phyloP scores from a whole-genome alignment of 805 yeast genomes.

The Metschnikowia peoriensis region DNA sequence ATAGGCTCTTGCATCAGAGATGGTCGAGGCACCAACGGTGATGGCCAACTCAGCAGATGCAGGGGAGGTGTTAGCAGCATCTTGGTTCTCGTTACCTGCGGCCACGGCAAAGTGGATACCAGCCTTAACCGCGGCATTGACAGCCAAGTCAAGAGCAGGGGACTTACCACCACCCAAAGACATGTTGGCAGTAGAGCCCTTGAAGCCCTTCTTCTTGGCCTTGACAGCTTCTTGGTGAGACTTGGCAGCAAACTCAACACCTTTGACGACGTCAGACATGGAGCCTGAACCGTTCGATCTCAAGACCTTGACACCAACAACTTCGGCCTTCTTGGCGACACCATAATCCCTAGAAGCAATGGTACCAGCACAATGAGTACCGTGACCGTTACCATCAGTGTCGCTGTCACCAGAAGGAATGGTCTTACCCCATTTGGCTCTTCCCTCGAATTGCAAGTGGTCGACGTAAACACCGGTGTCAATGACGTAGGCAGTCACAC shows the following conservation, averaged over 20 bases:
- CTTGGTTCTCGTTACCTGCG: slow-evolving; percentile 61
- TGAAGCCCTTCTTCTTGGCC: slow-evolving; percentile 44
- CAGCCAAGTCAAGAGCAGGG: slow-evolving; percentile 55
- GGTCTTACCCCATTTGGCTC: slow-evolving; percentile 60
- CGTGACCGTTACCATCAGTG: slow-evolving; percentile 78
- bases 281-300: slow-evolving; percentile 39
- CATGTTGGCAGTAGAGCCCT: slow-evolving; percentile 63
- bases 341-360: slow-evolving; percentile 80
- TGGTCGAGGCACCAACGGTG: slow-evolving; percentile 51
- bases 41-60: slow-evolving; percentile 56
- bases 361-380: slow-evolving; percentile 91
- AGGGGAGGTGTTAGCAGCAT: slow-evolving; percentile 60
- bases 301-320: slow-evolving; percentile 44
- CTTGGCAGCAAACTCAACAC: slow-evolving; percentile 45
- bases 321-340: slow-evolving; percentile 61
- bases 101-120: slow-evolving; percentile 62
- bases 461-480: slow-evolving; percentile 76
- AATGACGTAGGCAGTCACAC: slow-evolving; percentile 70
- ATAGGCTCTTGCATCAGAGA: slow-evolving; percentile 45
- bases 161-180: slow-evolving; percentile 60
- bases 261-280: slow-evolving; percentile 43
- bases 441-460: slow-evolving; percentile 63
- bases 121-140: slow-evolving; percentile 55
- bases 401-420: slow-evolving; percentile 61
- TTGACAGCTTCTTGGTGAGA: slow-evolving; percentile 38